Evolutionary conservation across 2,329 filamentous ascomycete species (phyloP).

Genomic region (Ophiocordyceps polyrhachis-furcata): DNA sequence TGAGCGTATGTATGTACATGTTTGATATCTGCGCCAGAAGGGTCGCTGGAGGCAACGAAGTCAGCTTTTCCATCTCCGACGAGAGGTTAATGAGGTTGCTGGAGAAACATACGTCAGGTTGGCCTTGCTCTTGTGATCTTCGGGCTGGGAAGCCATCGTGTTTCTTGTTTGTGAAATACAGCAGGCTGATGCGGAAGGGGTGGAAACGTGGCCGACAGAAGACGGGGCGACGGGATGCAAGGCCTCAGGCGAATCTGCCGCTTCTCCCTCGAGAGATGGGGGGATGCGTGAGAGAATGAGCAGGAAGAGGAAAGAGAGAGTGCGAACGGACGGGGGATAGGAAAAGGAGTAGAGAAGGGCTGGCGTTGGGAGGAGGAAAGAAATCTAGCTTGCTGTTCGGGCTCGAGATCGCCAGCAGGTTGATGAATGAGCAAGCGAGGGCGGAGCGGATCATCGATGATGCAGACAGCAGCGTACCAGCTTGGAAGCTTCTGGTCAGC

Average conservation of each 20-base stretch:
- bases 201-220: slow-evolving; percentile 8
- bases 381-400: not conserved
- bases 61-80: slow-evolving; percentile 13
- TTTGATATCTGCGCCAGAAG: slow-evolving; percentile 75
- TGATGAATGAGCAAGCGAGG: slow-evolving; percentile 12
- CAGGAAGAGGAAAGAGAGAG: slow-evolving; percentile 1
- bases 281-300: not conserved
- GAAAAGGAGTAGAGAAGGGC: not conserved
- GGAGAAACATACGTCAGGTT: slow-evolving; percentile 50
- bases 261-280: not conserved
- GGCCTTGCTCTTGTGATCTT: slow-evolving; percentile 62
- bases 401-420: slow-evolving; percentile 12
- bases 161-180: slow-evolving; percentile 4
- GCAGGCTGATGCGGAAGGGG: slow-evolving; percentile 2
- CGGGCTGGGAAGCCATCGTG: slow-evolving; percentile 54
- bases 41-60: slow-evolving; percentile 40
- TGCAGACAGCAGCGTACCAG: slow-evolving; percentile 5
- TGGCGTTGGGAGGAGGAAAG: slow-evolving; percentile 7
- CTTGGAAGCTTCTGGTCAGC: not conserved
- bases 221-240: slow-evolving; percentile 1
- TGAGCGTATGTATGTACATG: slow-evolving; percentile 50
- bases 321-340: slow-evolving; percentile 2
- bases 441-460: slow-evolving; percentile 18
- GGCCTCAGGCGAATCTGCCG: not conserved
- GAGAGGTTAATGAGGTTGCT: not conserved